These are phyloP conservation scores for Ganoderma resinaceum DNA, from an alignment of 1,284 basidiomycete species.

Conservation along the genomic window DNA sequence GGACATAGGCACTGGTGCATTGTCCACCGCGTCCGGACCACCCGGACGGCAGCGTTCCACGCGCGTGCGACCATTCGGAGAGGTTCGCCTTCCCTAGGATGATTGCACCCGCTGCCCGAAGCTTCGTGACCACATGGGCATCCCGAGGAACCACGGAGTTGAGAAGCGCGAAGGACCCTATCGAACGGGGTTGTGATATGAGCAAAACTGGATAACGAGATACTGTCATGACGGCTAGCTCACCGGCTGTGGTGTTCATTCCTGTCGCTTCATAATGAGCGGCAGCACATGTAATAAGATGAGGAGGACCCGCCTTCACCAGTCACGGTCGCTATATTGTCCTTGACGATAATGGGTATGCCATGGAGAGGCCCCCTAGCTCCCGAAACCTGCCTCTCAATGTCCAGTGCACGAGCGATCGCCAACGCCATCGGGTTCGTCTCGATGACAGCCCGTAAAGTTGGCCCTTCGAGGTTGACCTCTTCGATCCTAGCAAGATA, in stretches of 20 bases:
- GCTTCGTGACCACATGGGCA: conserved; percentile 62
- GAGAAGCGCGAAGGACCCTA: conserved; percentile 43
- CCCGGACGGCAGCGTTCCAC: conserved; percentile 62
- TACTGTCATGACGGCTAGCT: not conserved
- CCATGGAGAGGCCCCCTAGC: conserved; percentile 66
- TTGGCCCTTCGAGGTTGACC: conserved; percentile 68
- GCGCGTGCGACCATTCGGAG: conserved; percentile 66
- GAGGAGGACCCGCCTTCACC: conserved; percentile 38
- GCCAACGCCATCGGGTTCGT: conserved; percentile 63
- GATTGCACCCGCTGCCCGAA: conserved; percentile 71
- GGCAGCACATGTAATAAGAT: not conserved
- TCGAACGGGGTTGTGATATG: not conserved
- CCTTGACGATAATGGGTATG: conserved; percentile 76
- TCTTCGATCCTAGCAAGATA: conserved; percentile 77
- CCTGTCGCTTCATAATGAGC: not conserved
- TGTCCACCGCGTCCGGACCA: conserved; percentile 75
- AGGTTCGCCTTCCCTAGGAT: conserved; percentile 69
- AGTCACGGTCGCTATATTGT: conserved; percentile 62
- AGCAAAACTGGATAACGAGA: not conserved
- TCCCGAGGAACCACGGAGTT: conserved; percentile 66
- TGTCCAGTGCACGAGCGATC: conserved; percentile 61
- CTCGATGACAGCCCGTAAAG: conserved; percentile 69
- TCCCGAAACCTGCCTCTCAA: conserved; percentile 54
- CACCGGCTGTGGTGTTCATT: conserved; percentile 10
- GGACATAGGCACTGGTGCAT: conserved; percentile 64